phyloP scores from a whole-genome alignment of 495 filamentous ascomycete genomes.

The Penicillium nucicola region DNA sequence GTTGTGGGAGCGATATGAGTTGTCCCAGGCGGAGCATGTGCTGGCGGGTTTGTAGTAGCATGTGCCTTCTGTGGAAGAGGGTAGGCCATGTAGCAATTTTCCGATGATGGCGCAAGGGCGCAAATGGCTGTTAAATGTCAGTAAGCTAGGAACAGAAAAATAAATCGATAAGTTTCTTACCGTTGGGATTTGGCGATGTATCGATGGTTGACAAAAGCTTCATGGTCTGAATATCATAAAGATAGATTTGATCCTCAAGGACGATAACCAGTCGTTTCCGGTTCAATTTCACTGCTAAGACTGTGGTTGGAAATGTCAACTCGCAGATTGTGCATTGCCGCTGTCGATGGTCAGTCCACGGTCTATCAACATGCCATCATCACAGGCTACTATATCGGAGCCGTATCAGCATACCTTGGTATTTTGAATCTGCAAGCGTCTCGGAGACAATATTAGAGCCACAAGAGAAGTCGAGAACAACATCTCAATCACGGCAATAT shows the following conservation, averaged over 20 bases:
- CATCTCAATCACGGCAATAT: slow-evolving; percentile 96
- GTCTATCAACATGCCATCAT: neutral
- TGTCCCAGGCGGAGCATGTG: slow-evolving; percentile 78
- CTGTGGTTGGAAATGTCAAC: slow-evolving; percentile 91
- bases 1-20: slow-evolving; percentile 73
- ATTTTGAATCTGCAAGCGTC: slow-evolving; percentile 91
- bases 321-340: slow-evolving; percentile 96
- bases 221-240: slow-evolving; percentile 99
- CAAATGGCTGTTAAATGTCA: slow-evolving; percentile 65
- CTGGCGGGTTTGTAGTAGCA: slow-evolving; percentile 61
- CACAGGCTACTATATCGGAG: neutral
- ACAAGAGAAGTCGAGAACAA: slow-evolving; percentile 98
- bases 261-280: slow-evolving; percentile 91
- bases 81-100: slow-evolving; percentile 91
- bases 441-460: slow-evolving; percentile 82
- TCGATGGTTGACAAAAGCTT: slow-evolving; percentile 84
- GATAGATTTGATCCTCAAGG: slow-evolving; percentile 90
- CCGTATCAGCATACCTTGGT: slow-evolving; percentile 69
- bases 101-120: slow-evolving; percentile 89
- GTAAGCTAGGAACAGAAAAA: slow-evolving; percentile 13
- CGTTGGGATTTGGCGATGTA: slow-evolving; percentile 86
- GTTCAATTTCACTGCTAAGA: slow-evolving; percentile 89
- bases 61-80: slow-evolving; percentile 82
- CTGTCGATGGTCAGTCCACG: slow-evolving; percentile 35
- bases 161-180: slow-evolving; percentile 39